Evolutionary conservation across 1,284 basidiomycete genomes (phyloP).

Genomic region (Inonotus hispidus): DNA sequence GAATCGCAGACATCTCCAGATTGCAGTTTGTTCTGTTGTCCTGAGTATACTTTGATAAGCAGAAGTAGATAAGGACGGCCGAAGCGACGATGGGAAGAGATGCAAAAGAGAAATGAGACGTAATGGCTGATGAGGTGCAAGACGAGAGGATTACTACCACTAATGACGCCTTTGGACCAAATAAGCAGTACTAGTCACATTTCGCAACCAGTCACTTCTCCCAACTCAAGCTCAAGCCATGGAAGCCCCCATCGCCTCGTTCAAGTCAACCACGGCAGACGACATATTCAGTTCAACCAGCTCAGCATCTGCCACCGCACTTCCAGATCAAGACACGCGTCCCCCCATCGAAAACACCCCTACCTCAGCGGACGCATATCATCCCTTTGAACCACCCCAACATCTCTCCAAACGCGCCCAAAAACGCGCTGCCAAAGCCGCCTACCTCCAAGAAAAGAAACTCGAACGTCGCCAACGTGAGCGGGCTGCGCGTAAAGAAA

Average conservation of each 20-base stretch:
- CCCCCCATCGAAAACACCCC: not conserved
- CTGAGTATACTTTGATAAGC: not conserved
- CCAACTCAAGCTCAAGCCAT: too few relatives aligned
- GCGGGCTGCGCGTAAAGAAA: conserved; percentile 65
- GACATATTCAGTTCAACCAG: not conserved
- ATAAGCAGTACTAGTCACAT: too few relatives aligned
- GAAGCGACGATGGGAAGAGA: not conserved
- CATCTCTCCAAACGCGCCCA: conserved; percentile 74
- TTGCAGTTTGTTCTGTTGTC: not conserved
- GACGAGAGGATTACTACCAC: too few relatives aligned
- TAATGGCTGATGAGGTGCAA: not conserved
- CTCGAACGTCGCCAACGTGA: conserved; percentile 72
- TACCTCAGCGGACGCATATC: not conserved
- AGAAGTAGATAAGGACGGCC: conserved; percentile 4
- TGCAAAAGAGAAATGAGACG: not conserved
- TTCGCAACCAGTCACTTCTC: too few relatives aligned
- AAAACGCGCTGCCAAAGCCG: conserved; percentile 70
- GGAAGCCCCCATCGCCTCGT: not conserved
- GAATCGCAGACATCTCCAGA: conserved; percentile 28
- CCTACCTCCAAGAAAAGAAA: conserved; percentile 62
- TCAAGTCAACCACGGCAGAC: not conserved
- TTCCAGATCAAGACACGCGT: not conserved
- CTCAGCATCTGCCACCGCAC: not conserved
- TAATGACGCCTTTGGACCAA: too few relatives aligned
- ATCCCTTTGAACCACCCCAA: conserved; percentile 12